A percentile compares a stretch with the other conserved stretches of the same genome.
These are phyloP conservation scores for Nakazawaea molendinolei DNA, from an alignment of 805 yeast species.

Conservation along the genomic window DNA sequence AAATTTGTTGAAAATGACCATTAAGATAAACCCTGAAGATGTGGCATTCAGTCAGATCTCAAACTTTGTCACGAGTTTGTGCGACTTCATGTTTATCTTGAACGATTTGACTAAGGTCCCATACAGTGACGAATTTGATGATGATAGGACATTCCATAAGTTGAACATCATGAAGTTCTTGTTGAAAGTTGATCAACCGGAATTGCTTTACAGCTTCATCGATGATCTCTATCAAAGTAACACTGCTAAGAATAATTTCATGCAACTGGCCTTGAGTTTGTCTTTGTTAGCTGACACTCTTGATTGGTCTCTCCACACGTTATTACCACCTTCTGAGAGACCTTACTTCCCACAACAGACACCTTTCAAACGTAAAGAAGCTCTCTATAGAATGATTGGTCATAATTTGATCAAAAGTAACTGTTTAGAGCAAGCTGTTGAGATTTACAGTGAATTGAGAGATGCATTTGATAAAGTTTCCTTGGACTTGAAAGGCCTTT, in stretches of 20 bases:
- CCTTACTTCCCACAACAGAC: constrained; percentile 79
- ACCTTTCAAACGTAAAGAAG: constrained; percentile 75
- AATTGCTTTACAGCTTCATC: constrained; percentile 71
- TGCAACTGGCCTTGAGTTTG: constrained; percentile 79
- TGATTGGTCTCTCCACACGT: constrained; percentile 59
- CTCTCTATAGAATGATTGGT: constrained; percentile 64
- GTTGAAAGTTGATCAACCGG: constrained; percentile 73
- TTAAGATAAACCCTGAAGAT: constrained; percentile 56
- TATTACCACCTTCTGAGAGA: constrained; percentile 47
- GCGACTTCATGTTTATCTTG: constrained; percentile 57
- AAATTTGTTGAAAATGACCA: constrained; percentile 39
- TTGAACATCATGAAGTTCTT: constrained; percentile 71
- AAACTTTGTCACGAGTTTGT: constrained; percentile 44
- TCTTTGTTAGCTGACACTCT: constrained; percentile 73
- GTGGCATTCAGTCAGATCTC: constrained; percentile 47
- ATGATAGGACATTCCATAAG: constrained; percentile 76
- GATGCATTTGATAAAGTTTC: constrained; percentile 67
- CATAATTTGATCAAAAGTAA: constrained; percentile 62
- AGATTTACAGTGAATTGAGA: constrained; percentile 68
- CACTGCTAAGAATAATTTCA: constrained; percentile 50
- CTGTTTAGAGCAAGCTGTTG: constrained; percentile 74
- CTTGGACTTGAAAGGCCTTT: constrained; percentile 69
- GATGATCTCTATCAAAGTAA: constrained; percentile 67
- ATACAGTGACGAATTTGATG: constrained; percentile 75
- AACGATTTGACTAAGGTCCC: constrained; percentile 71